phyloP scores from a whole-genome alignment of 2,329 filamentous ascomycete genomes.

The Ceratocystis colombiana region DNA sequence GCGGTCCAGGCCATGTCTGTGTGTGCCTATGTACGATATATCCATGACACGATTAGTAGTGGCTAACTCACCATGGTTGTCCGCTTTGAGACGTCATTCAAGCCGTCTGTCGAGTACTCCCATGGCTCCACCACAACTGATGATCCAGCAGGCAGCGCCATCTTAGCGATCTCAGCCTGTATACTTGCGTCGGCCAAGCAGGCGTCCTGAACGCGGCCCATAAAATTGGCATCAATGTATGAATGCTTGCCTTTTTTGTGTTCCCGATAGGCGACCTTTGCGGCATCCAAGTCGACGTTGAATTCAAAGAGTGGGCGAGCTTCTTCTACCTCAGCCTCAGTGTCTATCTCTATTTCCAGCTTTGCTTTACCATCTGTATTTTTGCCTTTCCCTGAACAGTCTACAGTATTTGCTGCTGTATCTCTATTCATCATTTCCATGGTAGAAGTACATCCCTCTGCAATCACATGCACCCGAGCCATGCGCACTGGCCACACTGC shows the following conservation, averaged over 20 bases:
- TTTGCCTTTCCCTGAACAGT: neutral
- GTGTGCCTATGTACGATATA: too few relatives aligned
- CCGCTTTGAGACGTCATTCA: slow-evolving; percentile 41
- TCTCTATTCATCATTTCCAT: neutral
- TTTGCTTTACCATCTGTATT: neutral
- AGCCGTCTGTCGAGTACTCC: slow-evolving; percentile 46
- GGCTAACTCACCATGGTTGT: slow-evolving; percentile 39
- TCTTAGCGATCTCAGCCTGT: slow-evolving; percentile 35
- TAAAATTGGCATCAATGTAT: slow-evolving; percentile 40
- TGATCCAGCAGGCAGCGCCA: slow-evolving; percentile 38
- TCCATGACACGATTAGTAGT: too few relatives aligned
- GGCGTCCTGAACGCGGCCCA: slow-evolving; percentile 39
- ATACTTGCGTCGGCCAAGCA: slow-evolving; percentile 38
- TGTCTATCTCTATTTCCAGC: neutral
- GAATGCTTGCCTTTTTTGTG: slow-evolving; percentile 37
- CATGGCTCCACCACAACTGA: slow-evolving; percentile 44
- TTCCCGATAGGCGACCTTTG: slow-evolving; percentile 30
- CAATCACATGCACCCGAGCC: slow-evolving; percentile 36
- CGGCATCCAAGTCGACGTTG: slow-evolving; percentile 31
- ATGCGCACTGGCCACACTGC: slow-evolving; percentile 31
- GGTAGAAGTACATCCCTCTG: slow-evolving; percentile 18
- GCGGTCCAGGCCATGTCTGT: neutral
- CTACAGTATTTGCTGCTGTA: too few relatives aligned
- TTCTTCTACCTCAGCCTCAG: neutral
- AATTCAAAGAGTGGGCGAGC: slow-evolving; percentile 32